phyloP scores from a whole-genome alignment of 2,329 filamentous ascomycete genomes.

The Aureobasidium namibiae region DNA sequence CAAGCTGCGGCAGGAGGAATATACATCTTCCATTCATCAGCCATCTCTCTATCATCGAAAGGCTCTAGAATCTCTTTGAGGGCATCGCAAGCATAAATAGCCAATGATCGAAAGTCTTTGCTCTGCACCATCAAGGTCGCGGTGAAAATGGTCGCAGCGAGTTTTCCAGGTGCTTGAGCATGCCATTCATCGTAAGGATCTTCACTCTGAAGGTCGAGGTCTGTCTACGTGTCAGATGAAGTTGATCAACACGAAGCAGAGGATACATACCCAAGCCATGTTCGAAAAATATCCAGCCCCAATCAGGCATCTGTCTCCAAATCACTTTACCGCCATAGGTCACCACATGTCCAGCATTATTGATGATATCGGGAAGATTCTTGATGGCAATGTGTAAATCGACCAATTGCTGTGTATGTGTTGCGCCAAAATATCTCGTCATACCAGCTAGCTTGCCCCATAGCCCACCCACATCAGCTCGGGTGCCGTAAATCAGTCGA shows the following conservation, averaged over 20 bases:
- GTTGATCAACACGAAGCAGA: not conserved
- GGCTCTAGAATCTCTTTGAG: not conserved
- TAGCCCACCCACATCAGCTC: not conserved
- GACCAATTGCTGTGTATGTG: not conserved
- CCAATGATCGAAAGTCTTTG: no score
- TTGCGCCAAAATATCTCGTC: not conserved
- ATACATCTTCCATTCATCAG: slow-evolving; percentile 1
- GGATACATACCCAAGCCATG: not conserved
- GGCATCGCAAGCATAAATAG: not conserved
- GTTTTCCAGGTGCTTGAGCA: not conserved
- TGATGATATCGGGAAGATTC: not conserved
- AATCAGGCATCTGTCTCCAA: not conserved
- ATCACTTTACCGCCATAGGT: not conserved
- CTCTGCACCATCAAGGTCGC: not conserved
- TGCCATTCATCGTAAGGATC: not conserved
- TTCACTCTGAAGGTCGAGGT: not conserved
- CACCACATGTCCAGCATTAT: not conserved
- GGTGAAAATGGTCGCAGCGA: not conserved
- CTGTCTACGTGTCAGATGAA: not conserved
- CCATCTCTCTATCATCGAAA: not conserved
- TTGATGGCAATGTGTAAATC: not conserved
- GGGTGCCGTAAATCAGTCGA: not conserved
- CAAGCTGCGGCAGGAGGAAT: not conserved
- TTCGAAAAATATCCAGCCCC: not conserved
- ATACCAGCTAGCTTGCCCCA: not conserved